These are phyloP conservation scores for Aspergillus uvarum DNA, from an alignment of 2,329 filamentous ascomycete species.

Conservation along the genomic window DNA sequence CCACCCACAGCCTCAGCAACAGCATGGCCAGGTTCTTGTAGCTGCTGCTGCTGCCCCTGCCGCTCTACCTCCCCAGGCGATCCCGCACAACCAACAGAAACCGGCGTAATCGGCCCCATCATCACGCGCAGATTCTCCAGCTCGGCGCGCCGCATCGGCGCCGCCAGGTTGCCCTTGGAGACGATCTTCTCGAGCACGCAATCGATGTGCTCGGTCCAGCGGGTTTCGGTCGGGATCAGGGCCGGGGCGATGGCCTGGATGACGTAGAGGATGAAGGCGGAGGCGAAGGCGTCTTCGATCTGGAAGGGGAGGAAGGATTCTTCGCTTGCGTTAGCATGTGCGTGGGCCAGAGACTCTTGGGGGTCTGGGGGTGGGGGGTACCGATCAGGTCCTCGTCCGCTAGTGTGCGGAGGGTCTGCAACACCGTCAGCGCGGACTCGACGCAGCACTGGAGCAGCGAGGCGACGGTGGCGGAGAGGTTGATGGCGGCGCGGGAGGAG, in stretches of 20 bases:
- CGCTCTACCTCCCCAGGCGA: neutral
- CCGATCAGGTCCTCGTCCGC: no score
- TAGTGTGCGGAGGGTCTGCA: constrained; percentile 17
- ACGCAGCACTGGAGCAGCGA: constrained; percentile 23
- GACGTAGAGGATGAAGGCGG: constrained; percentile 42
- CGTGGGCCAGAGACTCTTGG: no score
- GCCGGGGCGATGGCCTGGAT: constrained; percentile 35
- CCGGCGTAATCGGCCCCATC: constrained; percentile 36
- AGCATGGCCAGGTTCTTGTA: no score
- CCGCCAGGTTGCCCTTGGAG: constrained; percentile 39
- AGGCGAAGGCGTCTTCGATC: constrained; percentile 45
- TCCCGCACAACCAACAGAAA: neutral
- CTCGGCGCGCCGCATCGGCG: constrained; percentile 33
- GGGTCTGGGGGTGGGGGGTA: no score
- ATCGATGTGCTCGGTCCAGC: no score
- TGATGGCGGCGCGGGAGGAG: neutral
- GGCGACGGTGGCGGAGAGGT: neutral
- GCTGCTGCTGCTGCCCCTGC: neutral
- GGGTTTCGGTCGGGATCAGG: constrained; percentile 26
- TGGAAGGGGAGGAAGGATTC: constrained; percentile 33
- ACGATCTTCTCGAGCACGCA: constrained; percentile 39
- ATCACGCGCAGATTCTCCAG: constrained; percentile 29
- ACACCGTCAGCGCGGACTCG: constrained; percentile 26
- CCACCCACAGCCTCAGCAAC: no score
- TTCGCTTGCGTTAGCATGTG: no score